These are phyloP conservation scores for Chenopodium quinoa DNA, from an alignment of 148 eudicot species.

Conservation along the genomic window DNA sequence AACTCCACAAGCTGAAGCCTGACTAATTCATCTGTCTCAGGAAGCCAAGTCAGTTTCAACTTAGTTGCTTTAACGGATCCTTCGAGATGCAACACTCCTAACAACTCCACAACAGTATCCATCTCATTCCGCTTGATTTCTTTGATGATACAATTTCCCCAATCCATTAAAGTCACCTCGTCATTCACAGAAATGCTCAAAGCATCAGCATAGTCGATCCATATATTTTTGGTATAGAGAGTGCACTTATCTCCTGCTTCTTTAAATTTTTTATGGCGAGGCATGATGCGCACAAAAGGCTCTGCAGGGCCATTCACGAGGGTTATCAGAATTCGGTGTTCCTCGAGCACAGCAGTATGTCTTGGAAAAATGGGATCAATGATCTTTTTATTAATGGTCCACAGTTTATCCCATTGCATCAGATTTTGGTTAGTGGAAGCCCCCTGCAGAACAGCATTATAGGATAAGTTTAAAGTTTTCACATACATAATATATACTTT, in stretches of 20 bases:
- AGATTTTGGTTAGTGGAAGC: conserved; percentile 91
- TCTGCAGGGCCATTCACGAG: conserved; percentile 70
- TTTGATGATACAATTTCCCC: conserved; percentile 90
- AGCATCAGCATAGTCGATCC: conserved; percentile 88
- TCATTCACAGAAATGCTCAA: conserved; percentile 57
- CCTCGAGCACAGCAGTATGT: conserved; percentile 81
- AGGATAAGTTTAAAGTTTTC: neutral
- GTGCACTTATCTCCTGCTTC: conserved; percentile 86
- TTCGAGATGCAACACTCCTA: conserved; percentile 74
- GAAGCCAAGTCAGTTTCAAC: conserved; percentile 89
- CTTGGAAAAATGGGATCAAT: conserved; percentile 92
- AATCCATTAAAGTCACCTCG: conserved; percentile 89
- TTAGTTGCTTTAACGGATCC: conserved; percentile 92
- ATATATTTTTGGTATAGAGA: conserved; percentile 59
- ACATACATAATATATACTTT: neutral
- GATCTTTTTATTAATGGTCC: conserved; percentile 87
- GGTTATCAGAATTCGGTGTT: conserved; percentile 56
- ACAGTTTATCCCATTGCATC: conserved; percentile 98
- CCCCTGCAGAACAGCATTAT: conserved; percentile 48
- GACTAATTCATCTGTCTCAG: conserved; percentile 70
- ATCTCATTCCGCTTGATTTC: conserved; percentile 60
- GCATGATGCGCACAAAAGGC: conserved; percentile 65
- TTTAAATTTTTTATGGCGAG: conserved; percentile 80
- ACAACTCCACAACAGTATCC: conserved; percentile 55
- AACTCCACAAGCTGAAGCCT: conserved; percentile 69